Evolutionary conservation across 1,284 basidiomycete genomes (phyloP).

Genomic region (Sphaerobolus stellatus): DNA sequence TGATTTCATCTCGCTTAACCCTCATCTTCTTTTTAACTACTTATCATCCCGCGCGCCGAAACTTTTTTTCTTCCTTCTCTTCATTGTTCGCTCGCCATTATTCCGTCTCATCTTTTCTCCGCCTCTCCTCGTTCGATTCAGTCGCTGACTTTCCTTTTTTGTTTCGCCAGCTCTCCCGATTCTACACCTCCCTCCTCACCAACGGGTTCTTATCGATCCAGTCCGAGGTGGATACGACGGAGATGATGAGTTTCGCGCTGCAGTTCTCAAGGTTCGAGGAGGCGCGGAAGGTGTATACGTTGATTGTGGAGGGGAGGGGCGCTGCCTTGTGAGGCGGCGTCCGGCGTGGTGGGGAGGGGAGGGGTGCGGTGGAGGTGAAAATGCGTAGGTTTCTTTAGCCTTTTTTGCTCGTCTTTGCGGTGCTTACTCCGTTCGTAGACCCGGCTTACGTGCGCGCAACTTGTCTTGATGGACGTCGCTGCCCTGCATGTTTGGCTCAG

Average conservation of each 20-base stretch:
- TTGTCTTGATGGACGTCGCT: not conserved
- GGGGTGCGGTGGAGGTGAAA: not conserved
- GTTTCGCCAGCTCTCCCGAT: conserved; percentile 63
- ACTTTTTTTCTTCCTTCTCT: too few relatives aligned
- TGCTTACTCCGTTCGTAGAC: not conserved
- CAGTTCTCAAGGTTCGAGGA: conserved; percentile 70
- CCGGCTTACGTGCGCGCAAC: not conserved
- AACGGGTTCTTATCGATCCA: conserved; percentile 56
- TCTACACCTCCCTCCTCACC: conserved; percentile 68
- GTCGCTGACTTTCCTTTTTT: not conserved
- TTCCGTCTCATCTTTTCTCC: not conserved
- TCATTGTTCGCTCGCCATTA: not conserved
- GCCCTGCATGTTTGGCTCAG: too few relatives aligned
- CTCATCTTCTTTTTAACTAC: not conserved
- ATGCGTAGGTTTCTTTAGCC: not conserved
- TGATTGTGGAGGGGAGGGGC: conserved; percentile 44
- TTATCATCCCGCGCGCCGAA: not conserved
- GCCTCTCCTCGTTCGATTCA: conserved; percentile 18
- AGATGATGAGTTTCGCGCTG: conserved; percentile 72
- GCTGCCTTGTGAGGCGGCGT: too few relatives aligned
- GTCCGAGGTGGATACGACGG: conserved; percentile 63
- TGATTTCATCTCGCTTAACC: conserved; percentile 8
- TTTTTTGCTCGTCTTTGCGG: not conserved
- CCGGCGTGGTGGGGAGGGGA: not conserved
- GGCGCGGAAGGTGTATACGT: conserved; percentile 66